Evolutionary conservation across 2,329 filamentous ascomycete species (phyloP), one percentile per base, ranked within the genome.

Genomic region (Beauveria sp.): DNA sequence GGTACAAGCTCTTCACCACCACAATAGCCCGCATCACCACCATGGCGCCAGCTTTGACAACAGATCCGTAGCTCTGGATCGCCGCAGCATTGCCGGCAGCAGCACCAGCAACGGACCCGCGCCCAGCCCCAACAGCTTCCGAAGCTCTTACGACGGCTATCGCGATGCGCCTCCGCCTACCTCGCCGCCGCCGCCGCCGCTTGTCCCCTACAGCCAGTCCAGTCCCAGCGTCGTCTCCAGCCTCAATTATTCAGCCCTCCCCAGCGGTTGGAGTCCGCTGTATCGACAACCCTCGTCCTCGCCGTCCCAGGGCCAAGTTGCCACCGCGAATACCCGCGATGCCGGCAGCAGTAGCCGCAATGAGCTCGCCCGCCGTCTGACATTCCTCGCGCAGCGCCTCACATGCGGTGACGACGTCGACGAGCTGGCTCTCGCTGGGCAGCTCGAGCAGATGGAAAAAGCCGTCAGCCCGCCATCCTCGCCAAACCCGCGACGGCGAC

Each of bases 341-440:
- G 24, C 47, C 20, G 43, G n/a, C 22, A n/a, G 55, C 34, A 16
- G 55, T 26, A 22, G 47, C 67, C 75, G 73, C 61, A 75, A 81
- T 63, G 75, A 77, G 26, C 75, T 84, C 58, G 75, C 81, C 12
- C 67, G 71, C 61, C 72, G 75, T 20, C 66, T 77, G 40, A 74
- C 70, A 58, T 70, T 74, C 50, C 72, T 77, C 30, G 74, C 74
- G 5, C 72, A 73, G 63, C 72, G 73, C 56, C 71, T 77, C 53
- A 70, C 73, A 22, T 67, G 69, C 55, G 67, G 69, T 61, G 71
- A 72, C 56, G 63, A 67, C 22, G 68, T 74, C 20, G 73, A 76
- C 52, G 74, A 76, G 59, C 65, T 68, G 28, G 69, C 69, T 40
- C 66, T 77, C 54, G 70, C 69, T n/a, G 65, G 66, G 24, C 73